Evolutionary conservation across 2,329 filamentous ascomycete genomes (phyloP).

Genomic region (Zymoseptoria pseudotritici): DNA sequence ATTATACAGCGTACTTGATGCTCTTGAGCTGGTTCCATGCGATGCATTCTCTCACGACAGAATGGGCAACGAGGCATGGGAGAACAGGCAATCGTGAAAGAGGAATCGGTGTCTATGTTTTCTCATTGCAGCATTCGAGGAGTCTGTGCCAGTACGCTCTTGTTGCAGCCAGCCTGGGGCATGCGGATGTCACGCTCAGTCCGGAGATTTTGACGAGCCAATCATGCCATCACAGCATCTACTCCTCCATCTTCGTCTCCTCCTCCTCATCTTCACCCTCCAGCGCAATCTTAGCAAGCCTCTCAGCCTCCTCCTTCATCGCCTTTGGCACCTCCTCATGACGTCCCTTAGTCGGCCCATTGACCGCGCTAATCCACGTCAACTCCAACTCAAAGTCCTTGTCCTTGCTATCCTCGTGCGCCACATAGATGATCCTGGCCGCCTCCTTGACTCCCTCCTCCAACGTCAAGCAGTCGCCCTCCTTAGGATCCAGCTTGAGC

Average conservation of each 20-base stretch:
- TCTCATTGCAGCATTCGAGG: not conserved
- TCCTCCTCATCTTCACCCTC: constrained; percentile 72
- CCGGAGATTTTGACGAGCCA: not conserved
- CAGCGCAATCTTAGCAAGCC: constrained; percentile 80
- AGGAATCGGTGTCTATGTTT: not conserved
- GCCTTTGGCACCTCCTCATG: constrained; percentile 92
- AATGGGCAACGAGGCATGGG: not conserved
- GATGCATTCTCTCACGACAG: not conserved
- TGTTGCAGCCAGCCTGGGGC: not conserved
- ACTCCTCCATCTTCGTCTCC: constrained; percentile 20
- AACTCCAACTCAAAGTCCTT: constrained; percentile 99
- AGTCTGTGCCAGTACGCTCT: not conserved
- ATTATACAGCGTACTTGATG: not conserved
- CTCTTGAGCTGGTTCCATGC: not conserved
- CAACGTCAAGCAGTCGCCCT: constrained; percentile 67
- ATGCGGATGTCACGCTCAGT: not conserved
- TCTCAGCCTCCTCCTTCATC: constrained; percentile 83
- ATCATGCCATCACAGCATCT: constrained; percentile 4
- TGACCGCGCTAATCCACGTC: constrained; percentile 86
- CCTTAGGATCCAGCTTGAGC: constrained; percentile 61
- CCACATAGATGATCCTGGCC: constrained; percentile 91
- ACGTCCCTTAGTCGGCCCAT: constrained; percentile 83
- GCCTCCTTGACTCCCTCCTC: constrained; percentile 91
- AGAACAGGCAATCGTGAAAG: not conserved
- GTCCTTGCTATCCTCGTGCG: constrained; percentile 98